phyloP scores from a whole-genome alignment of 2,329 filamentous ascomycete genomes.

The Fusarium tuaranense region DNA sequence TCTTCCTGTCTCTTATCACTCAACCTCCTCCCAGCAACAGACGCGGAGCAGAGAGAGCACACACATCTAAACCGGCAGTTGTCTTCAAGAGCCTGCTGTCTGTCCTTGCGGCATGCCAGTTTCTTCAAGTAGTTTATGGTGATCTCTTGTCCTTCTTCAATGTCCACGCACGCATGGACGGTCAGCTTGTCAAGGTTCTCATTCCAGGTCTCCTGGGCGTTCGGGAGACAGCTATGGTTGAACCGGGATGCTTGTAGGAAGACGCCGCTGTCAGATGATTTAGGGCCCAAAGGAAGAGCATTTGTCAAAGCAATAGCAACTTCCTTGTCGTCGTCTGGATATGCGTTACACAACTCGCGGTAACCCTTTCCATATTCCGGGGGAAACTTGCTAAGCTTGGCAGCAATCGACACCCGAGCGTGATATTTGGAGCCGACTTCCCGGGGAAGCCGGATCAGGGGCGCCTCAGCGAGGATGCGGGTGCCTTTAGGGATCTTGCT shows the following conservation, averaged over 20 bases:
- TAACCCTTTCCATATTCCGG: background rate
- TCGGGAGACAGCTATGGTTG: slow-evolving; percentile 46
- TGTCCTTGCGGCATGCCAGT: background rate
- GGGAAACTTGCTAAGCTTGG: background rate
- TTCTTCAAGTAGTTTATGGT: slow-evolving; percentile 33
- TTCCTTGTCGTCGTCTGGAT: background rate
- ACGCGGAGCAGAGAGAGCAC: slow-evolving; percentile 20
- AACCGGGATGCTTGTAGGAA: slow-evolving; percentile 40
- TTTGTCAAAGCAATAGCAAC: slow-evolving; percentile 26
- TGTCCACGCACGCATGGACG: slow-evolving; percentile 40
- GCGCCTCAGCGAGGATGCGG: slow-evolving; percentile 22
- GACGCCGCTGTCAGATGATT: slow-evolving; percentile 16
- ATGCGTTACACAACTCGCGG: slow-evolving; percentile 1
- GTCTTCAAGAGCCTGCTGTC: background rate
- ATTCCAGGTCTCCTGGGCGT: slow-evolving; percentile 44
- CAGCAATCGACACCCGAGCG: background rate
- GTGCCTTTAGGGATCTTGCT: slow-evolving; percentile 25
- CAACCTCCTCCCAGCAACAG: background rate
- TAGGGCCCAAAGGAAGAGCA: slow-evolving; percentile 1
- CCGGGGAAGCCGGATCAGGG: background rate
- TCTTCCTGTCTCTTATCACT: slow-evolving; percentile 7
- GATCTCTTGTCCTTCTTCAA: slow-evolving; percentile 42
- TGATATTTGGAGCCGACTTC: background rate
- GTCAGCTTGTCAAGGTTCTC: slow-evolving; percentile 28
- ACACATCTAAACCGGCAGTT: slow-evolving; percentile 13